These are phyloP conservation scores for Psidium guajava DNA, from an alignment of 345 rosid species.

Conservation along the genomic window DNA sequence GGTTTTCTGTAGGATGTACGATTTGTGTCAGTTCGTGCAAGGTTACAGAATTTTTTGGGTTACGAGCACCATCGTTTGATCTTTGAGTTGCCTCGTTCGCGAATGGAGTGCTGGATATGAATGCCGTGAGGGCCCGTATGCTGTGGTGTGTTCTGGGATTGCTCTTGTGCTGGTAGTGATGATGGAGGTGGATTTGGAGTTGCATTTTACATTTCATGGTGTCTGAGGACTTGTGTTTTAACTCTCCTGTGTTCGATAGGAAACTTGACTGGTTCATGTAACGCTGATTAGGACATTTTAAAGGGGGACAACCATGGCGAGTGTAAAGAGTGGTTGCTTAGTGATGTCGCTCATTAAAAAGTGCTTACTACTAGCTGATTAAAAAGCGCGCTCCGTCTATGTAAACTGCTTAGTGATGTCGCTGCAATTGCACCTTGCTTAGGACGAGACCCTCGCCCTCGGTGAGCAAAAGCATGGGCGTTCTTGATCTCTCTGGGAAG, in stretches of 20 bases:
- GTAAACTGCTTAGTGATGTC: not conserved
- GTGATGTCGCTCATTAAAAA: too few relatives aligned
- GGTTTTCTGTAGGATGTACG: not conserved
- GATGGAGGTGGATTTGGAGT: not conserved
- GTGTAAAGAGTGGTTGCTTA: too few relatives aligned
- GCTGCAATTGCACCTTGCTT: not conserved
- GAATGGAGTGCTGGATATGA: not conserved
- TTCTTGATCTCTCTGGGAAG: constrained; percentile 56
- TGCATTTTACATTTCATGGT: not conserved
- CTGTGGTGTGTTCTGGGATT: not conserved
- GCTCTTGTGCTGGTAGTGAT: not conserved
- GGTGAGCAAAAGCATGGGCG: constrained; percentile 66
- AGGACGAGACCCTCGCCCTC: constrained; percentile 38
- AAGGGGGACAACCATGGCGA: too few relatives aligned
- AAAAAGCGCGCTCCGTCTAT: not conserved
- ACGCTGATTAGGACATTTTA: not conserved
- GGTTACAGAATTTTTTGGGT: not conserved
- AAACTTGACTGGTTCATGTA: not conserved
- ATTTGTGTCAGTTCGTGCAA: not conserved
- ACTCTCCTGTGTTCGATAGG: not conserved
- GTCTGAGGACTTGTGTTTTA: not conserved
- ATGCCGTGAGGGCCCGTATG: not conserved
- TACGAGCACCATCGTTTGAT: not conserved
- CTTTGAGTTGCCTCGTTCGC: not conserved
- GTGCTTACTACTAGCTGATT: not conserved